Conservation (phyloP, 2,329 filamentous ascomycete species). For the Colletotrichum acutatum region DNA sequence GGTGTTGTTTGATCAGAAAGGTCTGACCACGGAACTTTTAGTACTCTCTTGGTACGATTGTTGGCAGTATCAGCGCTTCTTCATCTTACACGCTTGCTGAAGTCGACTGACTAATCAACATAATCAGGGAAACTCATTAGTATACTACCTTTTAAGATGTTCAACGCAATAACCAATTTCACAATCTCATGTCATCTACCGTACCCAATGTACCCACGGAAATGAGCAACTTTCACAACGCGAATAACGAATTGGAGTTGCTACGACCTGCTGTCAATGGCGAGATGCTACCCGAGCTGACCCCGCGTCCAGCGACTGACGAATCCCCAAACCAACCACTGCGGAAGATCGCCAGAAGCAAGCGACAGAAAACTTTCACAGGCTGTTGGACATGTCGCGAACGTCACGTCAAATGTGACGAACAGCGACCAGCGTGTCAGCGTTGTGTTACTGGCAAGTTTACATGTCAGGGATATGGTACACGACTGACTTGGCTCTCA, state of each 20-base stretch:
- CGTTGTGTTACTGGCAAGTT: slow-evolving; percentile 6
- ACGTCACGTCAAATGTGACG: slow-evolving; percentile 49
- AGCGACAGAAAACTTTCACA: slow-evolving; percentile 40
- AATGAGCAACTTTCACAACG: background rate
- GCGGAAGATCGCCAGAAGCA: background rate
- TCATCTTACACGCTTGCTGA: background rate
- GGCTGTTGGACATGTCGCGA: slow-evolving; percentile 51
- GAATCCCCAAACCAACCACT: background rate
- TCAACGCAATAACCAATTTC: background rate
- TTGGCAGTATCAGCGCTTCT: no score
- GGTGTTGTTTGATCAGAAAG: no score
- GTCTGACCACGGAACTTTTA: no score
- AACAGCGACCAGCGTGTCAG: slow-evolving; percentile 43
- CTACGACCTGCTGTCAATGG: slow-evolving; percentile 39
- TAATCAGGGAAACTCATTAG: background rate
- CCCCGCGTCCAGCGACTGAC: background rate
- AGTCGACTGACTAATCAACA: background rate
- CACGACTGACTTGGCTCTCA: slow-evolving; percentile 9
- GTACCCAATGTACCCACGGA: background rate
- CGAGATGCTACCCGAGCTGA: no score
- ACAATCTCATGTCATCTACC: background rate
- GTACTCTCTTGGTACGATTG: no score
- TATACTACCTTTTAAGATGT: background rate
- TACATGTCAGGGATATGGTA: slow-evolving; percentile 16
- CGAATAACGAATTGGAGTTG: background rate